These are phyloP conservation scores for Penicillium sp. DNA, from an alignment of 2,329 filamentous ascomycete species.

Conservation along the genomic window DNA sequence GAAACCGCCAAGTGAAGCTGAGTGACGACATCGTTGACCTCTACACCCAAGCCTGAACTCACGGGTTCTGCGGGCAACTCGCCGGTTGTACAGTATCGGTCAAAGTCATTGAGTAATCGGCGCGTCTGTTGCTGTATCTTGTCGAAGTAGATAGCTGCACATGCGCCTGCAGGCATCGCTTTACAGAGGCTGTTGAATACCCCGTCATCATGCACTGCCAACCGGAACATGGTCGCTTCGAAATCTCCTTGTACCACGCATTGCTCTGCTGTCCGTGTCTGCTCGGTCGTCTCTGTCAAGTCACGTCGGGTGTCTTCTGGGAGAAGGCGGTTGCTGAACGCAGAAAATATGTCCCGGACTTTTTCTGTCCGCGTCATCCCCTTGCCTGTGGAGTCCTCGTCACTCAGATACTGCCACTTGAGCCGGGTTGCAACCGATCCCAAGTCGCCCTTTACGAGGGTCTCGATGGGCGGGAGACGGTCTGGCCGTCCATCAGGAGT, in stretches of 20 bases:
- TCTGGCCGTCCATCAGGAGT: constrained; percentile 33
- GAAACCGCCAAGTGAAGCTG: constrained; percentile 32
- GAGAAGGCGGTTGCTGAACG: constrained; percentile 40
- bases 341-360: constrained; percentile 46
- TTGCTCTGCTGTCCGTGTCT: constrained; percentile 37
- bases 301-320: constrained; percentile 44
- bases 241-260: constrained; percentile 46
- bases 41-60: constrained; percentile 13
- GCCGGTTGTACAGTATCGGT: constrained; percentile 39
- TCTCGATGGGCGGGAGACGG: constrained; percentile 31
- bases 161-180: constrained; percentile 41
- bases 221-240: constrained; percentile 45
- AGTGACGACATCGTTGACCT: constrained; percentile 33
- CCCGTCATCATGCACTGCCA: constrained; percentile 45
- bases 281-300: constrained; percentile 35
- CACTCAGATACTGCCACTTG: constrained; percentile 36
- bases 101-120: constrained; percentile 38
- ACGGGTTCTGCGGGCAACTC: constrained; percentile 22
- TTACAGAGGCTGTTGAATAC: constrained; percentile 43
- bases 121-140: constrained; percentile 39
- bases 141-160: constrained; percentile 45
- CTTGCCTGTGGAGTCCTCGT: constrained; percentile 19
- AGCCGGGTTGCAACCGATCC: constrained; percentile 32
- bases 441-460: constrained; percentile 32
- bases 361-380: constrained; percentile 40